Conservation (phyloP, 2,329 filamentous ascomycete genomes). For the Chaetomium sp. region DNA sequence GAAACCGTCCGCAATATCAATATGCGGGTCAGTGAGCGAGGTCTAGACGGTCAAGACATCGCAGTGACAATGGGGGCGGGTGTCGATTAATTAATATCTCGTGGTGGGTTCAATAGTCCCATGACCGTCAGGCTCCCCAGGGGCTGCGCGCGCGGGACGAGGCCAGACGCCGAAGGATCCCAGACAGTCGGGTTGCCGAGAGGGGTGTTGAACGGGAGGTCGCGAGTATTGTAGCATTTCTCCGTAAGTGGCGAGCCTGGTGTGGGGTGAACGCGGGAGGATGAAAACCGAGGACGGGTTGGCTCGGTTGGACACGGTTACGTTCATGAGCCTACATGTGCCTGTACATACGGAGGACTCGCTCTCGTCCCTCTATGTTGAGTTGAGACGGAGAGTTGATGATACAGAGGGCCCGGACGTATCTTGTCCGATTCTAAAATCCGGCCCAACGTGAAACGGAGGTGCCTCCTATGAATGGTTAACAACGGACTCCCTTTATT, state of each 20-base stretch:
- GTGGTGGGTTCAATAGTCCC: slow-evolving; percentile 11
- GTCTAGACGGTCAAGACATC: slow-evolving; percentile 3
- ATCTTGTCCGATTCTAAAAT: too few species aligned
- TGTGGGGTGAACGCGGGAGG: neutral
- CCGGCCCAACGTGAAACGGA: too few species aligned
- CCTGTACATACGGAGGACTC: too few species aligned
- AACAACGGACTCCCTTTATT: too few species aligned
- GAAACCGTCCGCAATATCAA: neutral
- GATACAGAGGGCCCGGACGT: too few species aligned
- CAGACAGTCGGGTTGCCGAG: slow-evolving; percentile 9
- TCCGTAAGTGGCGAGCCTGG: too few species aligned
- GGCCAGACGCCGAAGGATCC: neutral
- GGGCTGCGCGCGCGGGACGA: neutral
- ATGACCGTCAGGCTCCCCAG: slow-evolving; percentile 13
- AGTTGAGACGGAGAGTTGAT: too few species aligned
- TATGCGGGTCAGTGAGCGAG: neutral
- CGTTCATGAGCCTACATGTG: too few species aligned
- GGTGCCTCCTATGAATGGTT: too few species aligned
- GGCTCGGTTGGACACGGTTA: too few species aligned
- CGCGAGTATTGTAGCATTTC: neutral
- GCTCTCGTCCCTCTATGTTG: too few species aligned
- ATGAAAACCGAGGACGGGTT: neutral
- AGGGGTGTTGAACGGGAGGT: neutral
- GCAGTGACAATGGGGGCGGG: slow-evolving; percentile 9
- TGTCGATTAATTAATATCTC: slow-evolving; percentile 20